phyloP scores from a whole-genome alignment of 176 grass and related monocot species.

The Tuctoria greenei region DNA sequence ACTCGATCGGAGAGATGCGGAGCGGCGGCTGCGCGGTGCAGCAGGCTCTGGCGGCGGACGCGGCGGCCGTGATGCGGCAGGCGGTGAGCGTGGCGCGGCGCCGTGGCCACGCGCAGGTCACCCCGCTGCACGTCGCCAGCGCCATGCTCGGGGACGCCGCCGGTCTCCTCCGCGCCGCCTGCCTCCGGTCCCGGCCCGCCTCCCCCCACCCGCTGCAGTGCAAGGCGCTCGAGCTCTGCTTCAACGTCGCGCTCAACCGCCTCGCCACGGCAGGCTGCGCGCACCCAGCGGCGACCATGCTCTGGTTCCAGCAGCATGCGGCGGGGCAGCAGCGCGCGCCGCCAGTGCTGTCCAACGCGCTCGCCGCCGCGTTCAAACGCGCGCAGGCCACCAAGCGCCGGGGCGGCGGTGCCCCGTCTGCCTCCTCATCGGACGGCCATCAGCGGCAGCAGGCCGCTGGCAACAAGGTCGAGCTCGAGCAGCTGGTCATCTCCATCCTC shows the following conservation, averaged over 20 bases:
- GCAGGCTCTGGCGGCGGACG: slow-evolving; percentile 77
- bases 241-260: slow-evolving; percentile 98
- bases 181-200: slow-evolving; percentile 57
- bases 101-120: slow-evolving; percentile 87
- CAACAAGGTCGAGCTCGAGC: slow-evolving; percentile 69
- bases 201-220: slow-evolving; percentile 90
- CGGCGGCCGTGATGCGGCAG: slow-evolving; percentile 65
- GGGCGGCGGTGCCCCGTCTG: too few relatives aligned
- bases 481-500: slow-evolving; percentile 93
- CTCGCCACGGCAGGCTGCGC: slow-evolving; percentile 60
- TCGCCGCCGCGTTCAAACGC: slow-evolving; percentile 90
- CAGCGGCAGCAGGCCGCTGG: slow-evolving; percentile 18
- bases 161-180: slow-evolving; percentile 65
- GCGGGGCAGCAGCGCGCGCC: background rate
- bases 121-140: slow-evolving; percentile 87
- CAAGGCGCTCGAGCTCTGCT: slow-evolving; percentile 94
- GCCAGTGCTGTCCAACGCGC: slow-evolving; percentile 85
- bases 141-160: slow-evolving; percentile 59
- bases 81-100: slow-evolving; percentile 60
- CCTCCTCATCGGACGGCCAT: slow-evolving; percentile 38
- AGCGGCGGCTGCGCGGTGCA: slow-evolving; percentile 66
- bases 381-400: slow-evolving; percentile 86
- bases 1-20: slow-evolving; percentile 46
- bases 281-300: background rate
- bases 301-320: slow-evolving; percentile 8